A percentile compares a stretch with the other conserved stretches of the same genome.
phyloP scores from a whole-genome alignment of 164 flowering plant species.

The Akebia trifoliata region DNA sequence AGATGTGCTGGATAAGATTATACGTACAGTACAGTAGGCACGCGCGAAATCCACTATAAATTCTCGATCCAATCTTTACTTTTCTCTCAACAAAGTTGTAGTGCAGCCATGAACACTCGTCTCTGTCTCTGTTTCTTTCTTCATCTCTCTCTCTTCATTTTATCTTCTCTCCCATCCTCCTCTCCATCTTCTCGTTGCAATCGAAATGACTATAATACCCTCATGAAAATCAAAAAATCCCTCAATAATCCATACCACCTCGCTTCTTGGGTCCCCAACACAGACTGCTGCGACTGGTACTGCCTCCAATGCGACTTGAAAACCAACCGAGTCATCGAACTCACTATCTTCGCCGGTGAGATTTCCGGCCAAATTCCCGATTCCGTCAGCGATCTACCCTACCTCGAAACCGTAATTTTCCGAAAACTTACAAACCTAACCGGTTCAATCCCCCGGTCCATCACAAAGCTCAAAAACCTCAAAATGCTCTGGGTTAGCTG shows the following conservation, averaged over 20 bases:
- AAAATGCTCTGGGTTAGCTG: conserved; percentile 35
- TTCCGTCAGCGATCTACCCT: conserved; percentile 53
- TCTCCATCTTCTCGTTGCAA: no score
- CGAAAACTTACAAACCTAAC: conserved; percentile 47
- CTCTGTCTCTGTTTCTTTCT: no score
- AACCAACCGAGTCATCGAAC: conserved; percentile 39
- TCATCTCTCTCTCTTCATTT: no score
- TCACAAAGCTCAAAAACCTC: conserved; percentile 59
- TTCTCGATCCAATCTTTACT: no score
- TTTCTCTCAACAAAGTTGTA: no score
- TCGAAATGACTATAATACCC: conserved; percentile 56
- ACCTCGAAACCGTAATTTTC: conserved; percentile 45
- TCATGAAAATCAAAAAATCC: conserved; percentile 51
- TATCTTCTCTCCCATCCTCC: no score
- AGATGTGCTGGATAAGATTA: no score
- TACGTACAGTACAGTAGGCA: no score
- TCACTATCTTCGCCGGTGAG: conserved; percentile 36
- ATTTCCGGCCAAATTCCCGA: conserved; percentile 56
- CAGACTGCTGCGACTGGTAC: conserved; percentile 71
- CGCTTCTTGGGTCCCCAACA: conserved; percentile 45
- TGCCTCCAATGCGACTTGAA: conserved; percentile 38
- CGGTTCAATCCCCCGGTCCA: conserved; percentile 51
- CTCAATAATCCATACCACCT: conserved; percentile 57
- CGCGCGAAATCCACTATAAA: no score
- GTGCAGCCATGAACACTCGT: no score